Evolutionary conservation across 2,329 filamentous ascomycete species (phyloP).

Genomic region (Botrytis hyacinthi): DNA sequence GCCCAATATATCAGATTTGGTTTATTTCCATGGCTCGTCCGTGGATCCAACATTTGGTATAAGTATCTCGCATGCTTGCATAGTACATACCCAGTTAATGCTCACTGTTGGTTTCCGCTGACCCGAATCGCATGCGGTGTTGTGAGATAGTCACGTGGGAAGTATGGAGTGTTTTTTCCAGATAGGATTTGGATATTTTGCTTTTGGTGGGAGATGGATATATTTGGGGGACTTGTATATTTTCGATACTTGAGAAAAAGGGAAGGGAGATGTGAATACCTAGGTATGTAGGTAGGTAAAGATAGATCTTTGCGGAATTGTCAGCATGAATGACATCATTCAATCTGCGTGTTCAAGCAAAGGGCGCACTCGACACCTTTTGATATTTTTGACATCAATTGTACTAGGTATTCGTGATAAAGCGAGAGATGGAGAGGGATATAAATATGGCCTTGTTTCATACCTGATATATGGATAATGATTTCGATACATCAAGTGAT

Average conservation of each 20-base stretch:
- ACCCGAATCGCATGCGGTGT: background rate
- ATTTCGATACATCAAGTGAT: background rate
- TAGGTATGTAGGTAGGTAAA: background rate
- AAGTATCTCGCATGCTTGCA: background rate
- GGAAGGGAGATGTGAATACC: accelerated
- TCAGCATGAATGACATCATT: background rate
- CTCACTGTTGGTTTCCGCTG: background rate
- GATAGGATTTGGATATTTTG: background rate
- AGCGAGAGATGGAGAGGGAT: background rate
- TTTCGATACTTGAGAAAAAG: background rate
- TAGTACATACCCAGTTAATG: too few relatives aligned
- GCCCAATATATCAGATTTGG: background rate
- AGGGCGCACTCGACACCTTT: background rate
- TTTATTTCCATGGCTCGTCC: accelerated
- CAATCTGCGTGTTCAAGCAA: background rate
- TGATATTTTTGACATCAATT: background rate
- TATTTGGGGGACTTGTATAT: background rate
- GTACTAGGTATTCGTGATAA: background rate
- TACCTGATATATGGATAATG: background rate
- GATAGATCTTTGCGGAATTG: background rate
- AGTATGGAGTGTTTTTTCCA: accelerated
- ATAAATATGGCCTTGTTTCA: background rate
- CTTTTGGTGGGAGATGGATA: background rate
- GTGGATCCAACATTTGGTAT: background rate
- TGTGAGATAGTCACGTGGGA: background rate